Evolutionary conservation across 2,329 filamentous ascomycete genomes (phyloP).

Genomic region (Mariannaea elegans): DNA sequence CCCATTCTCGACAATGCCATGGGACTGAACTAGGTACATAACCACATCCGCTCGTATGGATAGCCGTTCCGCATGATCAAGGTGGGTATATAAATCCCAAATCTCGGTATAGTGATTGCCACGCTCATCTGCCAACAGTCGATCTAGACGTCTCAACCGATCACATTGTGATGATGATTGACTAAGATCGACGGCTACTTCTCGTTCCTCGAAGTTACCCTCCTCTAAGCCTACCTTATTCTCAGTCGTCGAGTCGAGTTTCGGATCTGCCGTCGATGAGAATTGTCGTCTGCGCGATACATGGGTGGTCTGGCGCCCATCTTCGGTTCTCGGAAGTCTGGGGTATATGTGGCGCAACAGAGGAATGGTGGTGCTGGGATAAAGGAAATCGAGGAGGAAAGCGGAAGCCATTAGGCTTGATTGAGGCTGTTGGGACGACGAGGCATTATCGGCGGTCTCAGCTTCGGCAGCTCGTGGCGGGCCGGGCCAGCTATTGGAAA

Average conservation of each 20-base stretch:
- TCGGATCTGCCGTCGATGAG: conserved; percentile 26
- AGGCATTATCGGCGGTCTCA: conserved; percentile 34
- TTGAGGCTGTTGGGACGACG: conserved; percentile 34
- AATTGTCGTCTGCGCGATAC: conserved; percentile 39
- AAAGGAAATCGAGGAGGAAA: conserved; percentile 65
- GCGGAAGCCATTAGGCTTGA: conserved; percentile 54
- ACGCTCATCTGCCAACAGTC: conserved; percentile 37
- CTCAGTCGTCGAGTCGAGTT: background rate
- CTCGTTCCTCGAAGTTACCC: background rate
- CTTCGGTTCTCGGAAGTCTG: conserved; percentile 36
- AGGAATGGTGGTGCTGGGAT: conserved; percentile 56
- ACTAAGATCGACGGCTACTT: background rate
- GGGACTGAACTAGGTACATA: conserved; percentile 53
- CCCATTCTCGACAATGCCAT: conserved; percentile 53
- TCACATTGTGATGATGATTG: background rate
- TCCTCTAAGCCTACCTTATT: background rate
- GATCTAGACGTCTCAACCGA: conserved; percentile 7
- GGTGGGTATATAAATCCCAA: conserved; percentile 54
- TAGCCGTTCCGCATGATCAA: conserved; percentile 45
- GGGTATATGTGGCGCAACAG: conserved; percentile 52
- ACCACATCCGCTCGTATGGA: conserved; percentile 47
- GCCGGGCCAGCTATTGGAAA: conserved; percentile 53
- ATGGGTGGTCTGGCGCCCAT: conserved; percentile 20
- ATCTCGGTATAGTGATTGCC: conserved; percentile 49
- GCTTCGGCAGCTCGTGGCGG: conserved; percentile 39